Evolutionary conservation across 2,329 filamentous ascomycete genomes (phyloP), one percentile per base, ranked within the genome.

Genomic region (Blastomyces percursus): DNA sequence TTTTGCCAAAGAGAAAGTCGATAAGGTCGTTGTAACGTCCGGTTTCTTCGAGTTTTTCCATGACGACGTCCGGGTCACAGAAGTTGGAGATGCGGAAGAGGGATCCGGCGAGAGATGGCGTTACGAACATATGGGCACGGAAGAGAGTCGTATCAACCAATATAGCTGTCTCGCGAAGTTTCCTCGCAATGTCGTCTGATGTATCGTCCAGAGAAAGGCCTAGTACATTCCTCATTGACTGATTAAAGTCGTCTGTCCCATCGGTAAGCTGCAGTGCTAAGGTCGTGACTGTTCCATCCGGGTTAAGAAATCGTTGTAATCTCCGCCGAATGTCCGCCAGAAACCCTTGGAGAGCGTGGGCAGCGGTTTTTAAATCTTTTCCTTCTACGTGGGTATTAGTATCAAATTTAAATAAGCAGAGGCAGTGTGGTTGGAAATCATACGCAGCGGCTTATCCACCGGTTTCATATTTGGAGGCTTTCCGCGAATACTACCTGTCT

Each of bases 1-100:
- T 92, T 78, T 99, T 99, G 66, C 94, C 94, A 70, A 95, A 91
- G 68, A 97, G 86, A 72, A 99, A 99, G 73, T 97, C 93, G n/a
- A 99, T 91, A 1, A 99, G 80, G 76, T 97, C 93, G 60, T 88
- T 93, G 75, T 96, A 96, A 40, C 92, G 86, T 63, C 89, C 89
- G 50, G 87, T 90, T 72, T 96, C 90, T 64, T 96, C 86, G 4
- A 99, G 79, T 69, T 91, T 91, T 74, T 96, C 90, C 72, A 96
- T 94, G 27, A 99, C 93, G 2, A 97, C 94, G 38, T 90, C 88
- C 0, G 94, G 93, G 69, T 99, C 93, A 74, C 94, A 97, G 72
- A 96, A 97, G 73, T 99, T 99, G 71, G 92, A 88, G 60, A 97
- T 90, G 30, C 94, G 91, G 78, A 99, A 97, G 0, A 99, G 82